phyloP scores from a whole-genome alignment of 257 asterid species.

The Apocynum venetum region DNA sequence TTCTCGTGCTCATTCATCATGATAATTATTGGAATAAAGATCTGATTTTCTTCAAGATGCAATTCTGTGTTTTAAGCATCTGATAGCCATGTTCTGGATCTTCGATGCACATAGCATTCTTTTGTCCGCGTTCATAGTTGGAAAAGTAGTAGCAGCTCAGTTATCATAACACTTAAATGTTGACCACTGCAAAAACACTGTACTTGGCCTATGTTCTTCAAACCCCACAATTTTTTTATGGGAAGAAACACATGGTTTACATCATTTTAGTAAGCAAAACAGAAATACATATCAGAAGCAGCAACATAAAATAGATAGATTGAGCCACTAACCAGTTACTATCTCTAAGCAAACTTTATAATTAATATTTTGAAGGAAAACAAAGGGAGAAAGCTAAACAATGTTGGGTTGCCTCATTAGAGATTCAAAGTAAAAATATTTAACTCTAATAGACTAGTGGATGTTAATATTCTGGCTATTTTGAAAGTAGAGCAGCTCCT shows the following conservation, averaged over 20 bases:
- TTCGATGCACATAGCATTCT: too few species aligned
- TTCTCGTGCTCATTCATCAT: too few species aligned
- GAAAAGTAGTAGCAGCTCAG: too few species aligned
- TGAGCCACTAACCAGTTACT: neutral
- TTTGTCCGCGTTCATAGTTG: too few species aligned
- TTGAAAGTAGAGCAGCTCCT: neutral
- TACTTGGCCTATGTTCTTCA: neutral
- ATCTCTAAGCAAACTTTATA: neutral
- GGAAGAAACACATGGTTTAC: neutral
- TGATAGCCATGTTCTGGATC: too few species aligned
- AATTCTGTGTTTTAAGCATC: too few species aligned
- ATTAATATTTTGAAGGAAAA: too few species aligned
- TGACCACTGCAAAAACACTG: neutral
- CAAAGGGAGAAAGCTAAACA: neutral
- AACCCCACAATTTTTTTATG: neutral
- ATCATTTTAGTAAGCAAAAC: neutral
- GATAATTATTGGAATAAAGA: too few species aligned
- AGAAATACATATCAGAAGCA: neutral
- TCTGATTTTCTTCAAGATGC: too few species aligned
- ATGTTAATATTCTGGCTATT: neutral
- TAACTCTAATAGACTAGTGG: neutral
- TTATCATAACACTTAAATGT: neutral
- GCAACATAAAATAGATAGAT: neutral
- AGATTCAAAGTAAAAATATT: neutral
- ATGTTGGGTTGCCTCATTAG: neutral